Conservation (phyloP, 176 grass and related monocot genomes). For the Musa beccarii region DNA sequence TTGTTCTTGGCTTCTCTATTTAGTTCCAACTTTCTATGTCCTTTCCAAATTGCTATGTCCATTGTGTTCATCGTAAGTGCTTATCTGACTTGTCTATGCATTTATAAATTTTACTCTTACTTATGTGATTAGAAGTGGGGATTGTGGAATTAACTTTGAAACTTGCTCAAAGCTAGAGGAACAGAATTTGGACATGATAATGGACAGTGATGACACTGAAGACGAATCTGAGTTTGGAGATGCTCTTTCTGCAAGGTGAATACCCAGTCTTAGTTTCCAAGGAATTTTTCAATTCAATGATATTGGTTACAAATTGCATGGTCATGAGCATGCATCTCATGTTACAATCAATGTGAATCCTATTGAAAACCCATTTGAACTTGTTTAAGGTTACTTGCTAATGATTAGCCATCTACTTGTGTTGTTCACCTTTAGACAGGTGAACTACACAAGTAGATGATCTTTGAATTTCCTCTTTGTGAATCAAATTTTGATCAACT, state of each 20-base stretch:
- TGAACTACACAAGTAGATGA: neutral
- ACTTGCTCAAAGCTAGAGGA: slow-evolving; percentile 23
- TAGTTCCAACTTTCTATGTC: neutral
- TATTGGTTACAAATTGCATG: neutral
- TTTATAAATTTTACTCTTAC: neutral
- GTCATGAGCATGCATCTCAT: too few relatives aligned
- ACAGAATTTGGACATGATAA: neutral
- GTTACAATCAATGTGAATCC: neutral
- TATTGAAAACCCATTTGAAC: neutral
- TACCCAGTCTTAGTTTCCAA: neutral
- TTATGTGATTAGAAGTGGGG: neutral
- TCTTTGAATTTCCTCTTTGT: neutral
- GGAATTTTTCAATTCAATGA: neutral
- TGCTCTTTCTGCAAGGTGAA: slow-evolving; percentile 16
- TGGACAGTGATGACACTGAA: neutral
- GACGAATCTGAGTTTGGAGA: slow-evolving; percentile 11
- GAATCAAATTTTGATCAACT: neutral
- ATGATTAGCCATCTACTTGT: neutral
- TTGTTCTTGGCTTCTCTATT: neutral
- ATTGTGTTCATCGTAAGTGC: neutral
- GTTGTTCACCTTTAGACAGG: too few relatives aligned
- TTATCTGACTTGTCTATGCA: neutral
- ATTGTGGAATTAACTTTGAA: slow-evolving; percentile 17
- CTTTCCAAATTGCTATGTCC: too few relatives aligned
- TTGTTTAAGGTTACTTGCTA: neutral